These are phyloP conservation scores for Yamadazyma sp. DNA, from an alignment of 805 yeast genomes.

Conservation along the genomic window DNA sequence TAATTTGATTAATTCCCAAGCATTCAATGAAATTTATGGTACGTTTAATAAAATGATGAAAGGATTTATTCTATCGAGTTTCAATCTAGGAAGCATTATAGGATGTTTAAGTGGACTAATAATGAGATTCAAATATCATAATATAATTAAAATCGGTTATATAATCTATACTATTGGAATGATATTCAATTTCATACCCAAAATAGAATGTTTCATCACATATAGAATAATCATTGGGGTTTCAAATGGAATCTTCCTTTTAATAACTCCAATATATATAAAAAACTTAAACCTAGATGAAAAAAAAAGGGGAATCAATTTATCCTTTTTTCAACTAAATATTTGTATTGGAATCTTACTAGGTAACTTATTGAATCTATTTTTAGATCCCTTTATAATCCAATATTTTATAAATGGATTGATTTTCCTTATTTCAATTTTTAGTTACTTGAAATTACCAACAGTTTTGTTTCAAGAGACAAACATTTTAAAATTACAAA, in stretches of 20 bases:
- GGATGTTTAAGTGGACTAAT: constrained; percentile 17
- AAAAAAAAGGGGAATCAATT: constrained; percentile 14
- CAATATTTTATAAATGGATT: constrained; percentile 7
- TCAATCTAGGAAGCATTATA: constrained; percentile 22
- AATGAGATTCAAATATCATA: constrained; percentile 12
- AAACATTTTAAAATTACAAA: background rate
- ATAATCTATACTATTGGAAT: constrained; percentile 19
- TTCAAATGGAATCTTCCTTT: constrained; percentile 22
- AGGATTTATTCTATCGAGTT: constrained; percentile 12
- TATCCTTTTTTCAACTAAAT: constrained; percentile 21
- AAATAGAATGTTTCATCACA: constrained; percentile 12
- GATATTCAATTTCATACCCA: constrained; percentile 6
- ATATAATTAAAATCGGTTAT: constrained; percentile 11
- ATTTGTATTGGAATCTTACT: constrained; percentile 22
- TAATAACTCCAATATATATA: constrained; percentile 23
- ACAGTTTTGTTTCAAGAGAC: constrained; percentile 8
- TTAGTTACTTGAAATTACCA: constrained; percentile 8
- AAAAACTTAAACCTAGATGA: constrained; percentile 16
- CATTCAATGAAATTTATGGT: constrained; percentile 5
- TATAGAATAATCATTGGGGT: constrained; percentile 20
- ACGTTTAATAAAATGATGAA: background rate
- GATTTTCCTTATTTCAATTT: constrained; percentile 5
- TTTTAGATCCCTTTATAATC: constrained; percentile 2
- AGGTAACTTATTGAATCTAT: constrained; percentile 16
- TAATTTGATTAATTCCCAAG: constrained; percentile 4